Evolutionary conservation across 2,329 filamentous ascomycete species (phyloP).

Genomic region (Colletotrichum sp.): DNA sequence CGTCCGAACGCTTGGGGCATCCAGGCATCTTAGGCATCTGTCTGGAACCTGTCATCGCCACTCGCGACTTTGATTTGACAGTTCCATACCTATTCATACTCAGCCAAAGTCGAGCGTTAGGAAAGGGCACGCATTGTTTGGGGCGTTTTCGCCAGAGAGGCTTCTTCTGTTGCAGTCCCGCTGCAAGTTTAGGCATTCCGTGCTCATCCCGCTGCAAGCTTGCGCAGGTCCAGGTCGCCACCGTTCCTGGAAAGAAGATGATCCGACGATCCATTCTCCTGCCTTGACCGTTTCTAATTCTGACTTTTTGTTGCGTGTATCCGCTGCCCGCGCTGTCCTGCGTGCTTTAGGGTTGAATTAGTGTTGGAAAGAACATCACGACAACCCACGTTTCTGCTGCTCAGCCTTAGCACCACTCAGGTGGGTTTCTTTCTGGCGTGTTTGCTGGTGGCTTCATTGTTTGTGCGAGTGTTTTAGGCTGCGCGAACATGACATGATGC

Average conservation of each 20-base stretch:
- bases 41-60: not conserved
- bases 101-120: not conserved
- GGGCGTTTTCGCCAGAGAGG: not conserved
- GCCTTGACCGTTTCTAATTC: not conserved
- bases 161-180: not conserved
- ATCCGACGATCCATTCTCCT: not conserved
- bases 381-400: not conserved
- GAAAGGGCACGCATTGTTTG: not conserved
- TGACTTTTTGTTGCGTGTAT: not conserved
- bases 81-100: not conserved
- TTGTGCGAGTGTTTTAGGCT: not conserved
- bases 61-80: not conserved
- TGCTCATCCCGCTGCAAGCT: not conserved
- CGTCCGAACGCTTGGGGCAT: slow-evolving; percentile 16
- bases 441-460: not conserved
- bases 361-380: not conserved
- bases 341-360: not conserved
- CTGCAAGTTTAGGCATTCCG: not conserved
- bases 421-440: not conserved
- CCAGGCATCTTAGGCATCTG: not conserved
- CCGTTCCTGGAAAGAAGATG: not conserved
- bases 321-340: not conserved
- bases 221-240: not conserved
- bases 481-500: not conserved
- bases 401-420: not conserved